Evolutionary conservation across 106 monocot species (phyloP), one percentile per base, ranked within the genome.

Genomic region (Gastrodia elata): DNA sequence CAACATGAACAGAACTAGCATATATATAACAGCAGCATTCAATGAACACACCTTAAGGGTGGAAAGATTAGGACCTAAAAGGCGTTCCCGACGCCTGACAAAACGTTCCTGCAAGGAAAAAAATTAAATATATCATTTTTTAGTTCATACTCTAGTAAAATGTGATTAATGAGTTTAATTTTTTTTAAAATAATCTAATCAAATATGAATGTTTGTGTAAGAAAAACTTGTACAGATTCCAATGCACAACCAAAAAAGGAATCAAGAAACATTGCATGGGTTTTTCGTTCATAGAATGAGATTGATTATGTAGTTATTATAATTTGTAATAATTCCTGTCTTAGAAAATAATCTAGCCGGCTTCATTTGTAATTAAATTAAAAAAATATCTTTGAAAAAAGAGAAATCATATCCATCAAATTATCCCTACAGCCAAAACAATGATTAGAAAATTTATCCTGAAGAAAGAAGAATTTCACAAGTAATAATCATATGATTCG

Each of bases 71-170:
- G 98, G 88, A 15, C 98, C 98, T 75, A 99, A 82, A 56, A 98
- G 85, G 43, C 81, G 93, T 73, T 93, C 91, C 61, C 98, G 84
- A 41, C 98, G 72, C 77, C 87, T 99, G n/a, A 99, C 85, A 84
- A 99, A 99, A 44, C 90, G 82, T 64, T 97, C 92, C 97, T 97
- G 83, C 33, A 85, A 28, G 65, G 7, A 4, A 61, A 61, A 59
- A 59, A 22, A 52, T 52, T 52, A 33, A 61, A 61, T 32, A 24
- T 32, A 61, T 32, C 15, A 10, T 32, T 61, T 32, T 4, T 61
- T 30, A 61, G 14, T 33, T 61, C 1, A 61, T 32, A 9, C 8
- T 61, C 0, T 32, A 32, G 13, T 25, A 61, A n/a, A n/a, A 52
- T 52, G 22, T n/a, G 22, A 24, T 24, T 22, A 52, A 52, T 5